Evolutionary conservation across 2,329 filamentous ascomycete genomes (phyloP), one percentile per base, ranked within the genome.

Genomic region (Xylaria arbuscula): DNA sequence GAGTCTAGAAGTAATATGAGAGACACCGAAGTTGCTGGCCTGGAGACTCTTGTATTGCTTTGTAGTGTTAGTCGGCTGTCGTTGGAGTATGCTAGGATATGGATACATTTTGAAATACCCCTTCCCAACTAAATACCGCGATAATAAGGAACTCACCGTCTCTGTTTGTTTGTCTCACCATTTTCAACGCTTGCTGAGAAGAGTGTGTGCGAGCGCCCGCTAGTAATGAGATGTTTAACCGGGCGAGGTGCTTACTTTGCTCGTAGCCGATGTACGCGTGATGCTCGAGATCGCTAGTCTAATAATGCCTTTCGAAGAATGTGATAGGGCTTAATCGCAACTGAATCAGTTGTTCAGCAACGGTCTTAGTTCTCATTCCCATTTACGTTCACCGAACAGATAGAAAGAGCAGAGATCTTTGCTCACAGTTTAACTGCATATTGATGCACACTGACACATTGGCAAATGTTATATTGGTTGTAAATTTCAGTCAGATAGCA

Each of bases 141-240:
- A 92, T 89, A 73, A 91, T 85, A 75, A 91, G 91, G 58, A 91
- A 89, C 73, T 91, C 89, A 40, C 91, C 86, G 53, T 88, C 89
- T n/a, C 58, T 88, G 85, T 69, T 83, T 78, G 76, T 91, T 90
- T 34, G 85, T 79, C 61, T 85, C 89, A 89, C 72, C 85, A 28
- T 82, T 83, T n/a, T 82, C 77, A 81, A 89, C 86, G 73, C 87
- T 81, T 17, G 60, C 89, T 89, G 1, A 92, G 83, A 0, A 86
- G 86, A 0, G 84, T 86, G 73, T 78, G 76, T 13, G 36, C 36
- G 75, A 78, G 69, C 78, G 77, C 9, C 76, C 77, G 34, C 77
- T 76, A 78, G 91, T 89, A 78, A 91, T 91, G 53, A 91, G 83
- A n/a, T 89, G 85, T n/a, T 90, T 68, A 86, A 80, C 70, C 84